Conservation (phyloP, 192 early-diverging fungal genomes). For the Umbelopsis ramanniana region DNA sequence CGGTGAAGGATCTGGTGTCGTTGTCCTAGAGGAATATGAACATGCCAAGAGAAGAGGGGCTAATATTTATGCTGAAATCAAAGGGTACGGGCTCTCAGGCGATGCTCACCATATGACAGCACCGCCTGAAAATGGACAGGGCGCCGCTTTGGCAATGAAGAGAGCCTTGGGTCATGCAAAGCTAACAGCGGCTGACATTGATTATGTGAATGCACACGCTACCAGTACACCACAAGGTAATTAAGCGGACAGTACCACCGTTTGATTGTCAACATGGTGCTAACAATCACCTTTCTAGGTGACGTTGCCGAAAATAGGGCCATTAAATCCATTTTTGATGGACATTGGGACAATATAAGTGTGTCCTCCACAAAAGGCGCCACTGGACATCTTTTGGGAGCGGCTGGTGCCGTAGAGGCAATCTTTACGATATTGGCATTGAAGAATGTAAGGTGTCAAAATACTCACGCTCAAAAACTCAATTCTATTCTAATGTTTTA, state of each 20-base stretch:
- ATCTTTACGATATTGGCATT: conserved; percentile 86
- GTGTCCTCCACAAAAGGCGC: conserved; percentile 93
- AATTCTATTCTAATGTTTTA: neutral
- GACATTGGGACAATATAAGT: conserved; percentile 51
- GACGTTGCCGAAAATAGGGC: conserved; percentile 88
- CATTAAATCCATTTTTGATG: conserved; percentile 78
- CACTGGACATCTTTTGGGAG: conserved; percentile 93
- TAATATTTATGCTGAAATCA: conserved; percentile 85
- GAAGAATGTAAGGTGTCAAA: conserved; percentile 51
- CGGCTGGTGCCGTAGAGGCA: conserved; percentile 93
- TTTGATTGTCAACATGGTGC: too few species aligned
- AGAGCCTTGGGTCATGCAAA: conserved; percentile 71
- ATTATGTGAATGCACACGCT: conserved; percentile 95
- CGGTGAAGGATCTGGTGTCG: conserved; percentile 86
- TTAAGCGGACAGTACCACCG: neutral
- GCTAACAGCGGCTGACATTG: conserved; percentile 64
- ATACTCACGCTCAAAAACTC: neutral
- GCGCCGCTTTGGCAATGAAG: conserved; percentile 88
- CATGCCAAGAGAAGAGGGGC: conserved; percentile 88
- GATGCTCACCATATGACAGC: conserved; percentile 96
- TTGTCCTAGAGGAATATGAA: conserved; percentile 89
- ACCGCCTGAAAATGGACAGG: conserved; percentile 82
- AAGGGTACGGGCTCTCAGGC: conserved; percentile 89
- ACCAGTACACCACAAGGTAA: conserved; percentile 81
- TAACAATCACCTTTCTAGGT: conserved; percentile 43